These are phyloP conservation scores for Bipolaris zeicola DNA, from an alignment of 2,329 filamentous ascomycete species.

Conservation along the genomic window DNA sequence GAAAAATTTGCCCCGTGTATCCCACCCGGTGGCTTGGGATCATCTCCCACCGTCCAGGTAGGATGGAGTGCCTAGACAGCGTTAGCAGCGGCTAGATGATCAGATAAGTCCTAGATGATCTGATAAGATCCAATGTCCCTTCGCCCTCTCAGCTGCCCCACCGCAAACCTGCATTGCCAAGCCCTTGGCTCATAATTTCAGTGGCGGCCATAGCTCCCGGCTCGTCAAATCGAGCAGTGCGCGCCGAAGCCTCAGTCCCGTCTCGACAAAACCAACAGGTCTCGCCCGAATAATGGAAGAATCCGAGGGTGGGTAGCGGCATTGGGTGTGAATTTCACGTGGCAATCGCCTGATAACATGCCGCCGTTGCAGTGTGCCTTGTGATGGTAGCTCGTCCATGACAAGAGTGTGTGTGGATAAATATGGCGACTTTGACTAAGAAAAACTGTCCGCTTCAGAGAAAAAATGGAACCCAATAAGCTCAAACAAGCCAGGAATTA, in stretches of 20 bases:
- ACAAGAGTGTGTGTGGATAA: no score
- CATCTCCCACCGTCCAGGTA: conserved; percentile 21
- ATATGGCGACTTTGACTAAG: no score
- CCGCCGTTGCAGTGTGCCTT: conserved; percentile 1
- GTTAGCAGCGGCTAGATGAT: conserved; percentile 32
- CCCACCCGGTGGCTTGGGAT: conserved; percentile 31
- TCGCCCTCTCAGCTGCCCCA: conserved; percentile 5
- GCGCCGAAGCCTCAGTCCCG: conserved; percentile 14
- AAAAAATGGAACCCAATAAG: no score
- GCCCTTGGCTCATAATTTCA: conserved; percentile 19
- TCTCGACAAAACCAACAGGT: not conserved
- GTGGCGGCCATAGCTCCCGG: conserved; percentile 13
- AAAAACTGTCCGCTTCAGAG: no score
- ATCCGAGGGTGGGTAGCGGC: conserved; percentile 1
- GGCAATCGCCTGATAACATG: conserved; percentile 3
- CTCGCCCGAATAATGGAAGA: conserved; percentile 6
- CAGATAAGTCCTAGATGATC: conserved; percentile 38
- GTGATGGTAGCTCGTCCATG: not conserved
- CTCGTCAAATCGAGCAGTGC: conserved; percentile 18
- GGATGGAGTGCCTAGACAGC: conserved; percentile 23
- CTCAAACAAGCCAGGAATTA: not conserved
- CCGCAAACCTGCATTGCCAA: conserved; percentile 17
- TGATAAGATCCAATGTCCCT: conserved; percentile 36
- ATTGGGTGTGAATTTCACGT: conserved; percentile 3
- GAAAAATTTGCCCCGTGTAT: conserved; percentile 28